Evolutionary conservation across 1,139 yeast genomes (phyloP).

Genomic region (Suhomyces bolitotheri): DNA sequence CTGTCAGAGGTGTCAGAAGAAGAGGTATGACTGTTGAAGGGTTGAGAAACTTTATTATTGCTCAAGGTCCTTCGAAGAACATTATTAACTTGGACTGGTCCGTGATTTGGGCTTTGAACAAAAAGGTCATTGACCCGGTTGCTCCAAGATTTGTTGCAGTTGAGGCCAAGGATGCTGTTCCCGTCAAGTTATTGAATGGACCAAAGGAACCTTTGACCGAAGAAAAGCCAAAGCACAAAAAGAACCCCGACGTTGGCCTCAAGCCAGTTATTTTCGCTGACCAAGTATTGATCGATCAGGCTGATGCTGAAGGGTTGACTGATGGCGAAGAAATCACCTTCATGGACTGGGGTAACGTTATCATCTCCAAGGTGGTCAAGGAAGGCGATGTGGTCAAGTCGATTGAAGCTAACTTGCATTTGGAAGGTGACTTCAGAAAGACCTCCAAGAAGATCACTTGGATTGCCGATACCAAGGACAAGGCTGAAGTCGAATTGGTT

Average conservation of each 20-base stretch:
- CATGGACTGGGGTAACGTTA: constrained; percentile 99
- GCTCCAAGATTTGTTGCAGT: constrained; percentile 95
- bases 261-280: constrained; percentile 74
- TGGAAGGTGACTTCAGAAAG: constrained; percentile 97
- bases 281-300: constrained; percentile 78
- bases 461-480: constrained; percentile 82
- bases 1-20: constrained; percentile 97
- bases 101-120: constrained; percentile 94
- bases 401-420: constrained; percentile 77
- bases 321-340: constrained; percentile 87
- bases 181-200: constrained; percentile 66
- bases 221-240: constrained; percentile 89
- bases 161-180: constrained; percentile 57
- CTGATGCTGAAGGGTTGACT: constrained; percentile 73
- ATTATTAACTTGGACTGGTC: constrained; percentile 96
- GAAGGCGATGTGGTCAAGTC: constrained; percentile 54
- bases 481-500: constrained; percentile 71
- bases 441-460: constrained; percentile 94
- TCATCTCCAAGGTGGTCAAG: constrained; percentile 69
- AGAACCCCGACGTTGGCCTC: constrained; percentile 86
- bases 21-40: constrained; percentile 99
- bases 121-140: constrained; percentile 92
- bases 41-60: constrained; percentile 82
- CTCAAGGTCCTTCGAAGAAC: constrained; percentile 97
- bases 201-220: constrained; percentile 65